phyloP scores from a whole-genome alignment of 2,329 filamentous ascomycete genomes.

The Hypomyces perniciosus region DNA sequence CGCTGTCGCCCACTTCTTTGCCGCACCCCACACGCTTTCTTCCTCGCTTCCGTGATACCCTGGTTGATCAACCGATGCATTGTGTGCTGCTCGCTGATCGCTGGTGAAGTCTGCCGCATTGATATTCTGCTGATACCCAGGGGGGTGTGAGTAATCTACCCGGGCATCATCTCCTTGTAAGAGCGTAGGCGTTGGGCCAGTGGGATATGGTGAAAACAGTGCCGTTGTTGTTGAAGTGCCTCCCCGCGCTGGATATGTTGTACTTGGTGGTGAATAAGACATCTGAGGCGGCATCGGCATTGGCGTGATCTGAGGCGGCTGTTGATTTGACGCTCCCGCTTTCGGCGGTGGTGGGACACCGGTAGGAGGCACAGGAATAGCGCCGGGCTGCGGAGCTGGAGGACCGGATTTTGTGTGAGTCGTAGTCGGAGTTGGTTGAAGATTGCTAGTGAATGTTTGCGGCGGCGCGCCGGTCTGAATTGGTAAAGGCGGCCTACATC shows the following conservation, averaged over 20 bases:
- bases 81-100: conserved; percentile 39
- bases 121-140: conserved; percentile 52
- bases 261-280: conserved; percentile 42
- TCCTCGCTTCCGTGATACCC: conserved; percentile 26
- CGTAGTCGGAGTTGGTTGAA: conserved; percentile 39
- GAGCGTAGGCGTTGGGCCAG: conserved; percentile 20
- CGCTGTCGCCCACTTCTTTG: conserved; percentile 51
- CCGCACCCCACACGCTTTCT: conserved; percentile 48
- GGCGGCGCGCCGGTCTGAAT: conserved; percentile 35
- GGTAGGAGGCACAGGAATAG: conserved; percentile 40
- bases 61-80: conserved; percentile 26
- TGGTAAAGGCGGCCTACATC: conserved; percentile 39
- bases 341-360: conserved; percentile 47
- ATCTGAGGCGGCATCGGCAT: conserved; percentile 44
- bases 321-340: conserved; percentile 38
- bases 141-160: conserved; percentile 38
- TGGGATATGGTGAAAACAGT: conserved; percentile 21
- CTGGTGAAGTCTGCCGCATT: conserved; percentile 46
- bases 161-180: conserved; percentile 21
- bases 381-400: conserved; percentile 52
- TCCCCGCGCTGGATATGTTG: conserved; percentile 36
- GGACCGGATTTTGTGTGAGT: conserved; percentile 33
- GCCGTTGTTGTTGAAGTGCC: conserved; percentile 39
- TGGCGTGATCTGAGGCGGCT: conserved; percentile 29
- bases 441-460: conserved; percentile 25